These are phyloP conservation scores for Myxozyma neglecta DNA, from an alignment of 805 yeast genomes.

Conservation along the genomic window DNA sequence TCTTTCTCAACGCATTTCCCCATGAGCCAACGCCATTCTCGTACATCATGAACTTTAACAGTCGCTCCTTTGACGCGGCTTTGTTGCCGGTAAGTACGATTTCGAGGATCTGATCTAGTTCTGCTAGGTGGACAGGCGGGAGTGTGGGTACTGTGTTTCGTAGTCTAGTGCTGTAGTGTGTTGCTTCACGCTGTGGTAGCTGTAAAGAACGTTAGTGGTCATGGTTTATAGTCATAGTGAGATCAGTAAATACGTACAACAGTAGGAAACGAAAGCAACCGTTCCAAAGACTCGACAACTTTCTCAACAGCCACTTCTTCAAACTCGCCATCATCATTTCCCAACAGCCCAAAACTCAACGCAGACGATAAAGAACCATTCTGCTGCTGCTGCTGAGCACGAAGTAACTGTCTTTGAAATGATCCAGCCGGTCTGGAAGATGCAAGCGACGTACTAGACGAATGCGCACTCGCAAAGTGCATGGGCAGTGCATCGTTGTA, in stretches of 20 bases:
- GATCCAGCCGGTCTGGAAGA: slow-evolving; percentile 5
- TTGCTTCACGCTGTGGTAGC: slow-evolving; percentile 22
- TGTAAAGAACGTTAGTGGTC: neutral
- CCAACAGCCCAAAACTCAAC: neutral
- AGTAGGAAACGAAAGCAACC: slow-evolving; percentile 3
- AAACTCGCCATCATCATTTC: neutral
- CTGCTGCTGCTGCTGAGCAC: slow-evolving; percentile 7
- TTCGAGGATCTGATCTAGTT: slow-evolving; percentile 1
- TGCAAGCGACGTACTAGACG: neutral
- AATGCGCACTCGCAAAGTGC: slow-evolving; percentile 17
- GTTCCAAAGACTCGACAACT: neutral
- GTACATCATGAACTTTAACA: slow-evolving; percentile 26
- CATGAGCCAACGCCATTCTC: slow-evolving; percentile 29
- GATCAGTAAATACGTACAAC: slow-evolving; percentile 1
- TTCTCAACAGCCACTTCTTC: neutral
- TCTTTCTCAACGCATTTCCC: slow-evolving; percentile 26
- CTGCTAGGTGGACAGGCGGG: slow-evolving; percentile 3
- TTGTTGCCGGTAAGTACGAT: slow-evolving; percentile 5
- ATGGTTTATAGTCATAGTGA: neutral
- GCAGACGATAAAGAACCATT: neutral
- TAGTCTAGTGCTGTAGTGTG: slow-evolving; percentile 18
- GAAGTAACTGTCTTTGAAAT: slow-evolving; percentile 8
- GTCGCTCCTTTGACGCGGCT: slow-evolving; percentile 8
- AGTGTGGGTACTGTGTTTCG: slow-evolving; percentile 9
- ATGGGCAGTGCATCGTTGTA: slow-evolving; percentile 29